Evolutionary conservation across 169 alveolate genomes (phyloP), one percentile per base, ranked within the genome.

Genomic region (Miamiensis avidus): DNA sequence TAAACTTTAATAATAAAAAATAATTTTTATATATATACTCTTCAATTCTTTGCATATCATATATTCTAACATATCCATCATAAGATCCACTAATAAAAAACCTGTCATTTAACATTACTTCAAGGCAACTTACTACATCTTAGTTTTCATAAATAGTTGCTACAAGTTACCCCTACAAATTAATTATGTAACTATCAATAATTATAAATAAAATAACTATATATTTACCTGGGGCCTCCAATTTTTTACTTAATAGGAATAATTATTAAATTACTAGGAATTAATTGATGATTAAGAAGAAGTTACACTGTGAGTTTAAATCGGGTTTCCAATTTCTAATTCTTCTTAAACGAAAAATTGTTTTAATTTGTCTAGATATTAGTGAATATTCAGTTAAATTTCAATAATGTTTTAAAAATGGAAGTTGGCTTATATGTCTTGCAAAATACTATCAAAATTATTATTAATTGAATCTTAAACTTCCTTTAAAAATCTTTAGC

Each of bases 251-350:
- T 29, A 26, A n/a, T n/a, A n/a, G n/a, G n/a, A n/a, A n/a, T n/a
- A n/a, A n/a, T n/a, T n/a, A n/a, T n/a, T n/a, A n/a, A n/a, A n/a
- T n/a, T n/a, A n/a, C n/a, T n/a, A n/a, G n/a, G n/a, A n/a, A n/a
- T n/a, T n/a, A n/a, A n/a, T n/a, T n/a, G n/a, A n/a, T n/a, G n/a
- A n/a, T 73, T n/a, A 31, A 79, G 75, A 79, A 29, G 34, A 27
- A 29, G 74, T n/a, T 29, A 49, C 64, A 29, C 29, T 49, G 6
- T 49, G n/a, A 25, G 33, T 34, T 28, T 64, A 29, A 34, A 79
- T 34, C 29, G 84, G 84, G 25, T 65, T 79, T 79, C 84, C 84
- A 26, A 79, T n/a, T 25, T 79, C 84, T n/a, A 49, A 34, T 64
- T 79, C 84, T 79, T 79, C 84, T 65, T 79, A 29, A 79, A 79